Evolutionary conservation across 1,139 yeast genomes (phyloP).

Genomic region (Blastobotrys illinoisensis): DNA sequence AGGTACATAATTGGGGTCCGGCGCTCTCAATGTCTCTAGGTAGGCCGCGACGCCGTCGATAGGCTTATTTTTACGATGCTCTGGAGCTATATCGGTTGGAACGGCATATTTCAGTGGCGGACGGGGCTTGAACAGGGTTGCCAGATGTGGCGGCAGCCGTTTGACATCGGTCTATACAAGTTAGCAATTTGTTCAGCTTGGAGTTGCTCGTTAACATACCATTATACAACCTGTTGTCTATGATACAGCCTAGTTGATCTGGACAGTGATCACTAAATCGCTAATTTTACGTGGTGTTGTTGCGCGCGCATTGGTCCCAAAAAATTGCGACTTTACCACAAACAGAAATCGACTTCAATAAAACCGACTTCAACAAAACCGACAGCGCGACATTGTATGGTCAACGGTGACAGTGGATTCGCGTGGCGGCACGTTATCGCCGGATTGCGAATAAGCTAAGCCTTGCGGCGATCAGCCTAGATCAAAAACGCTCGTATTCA

Average conservation of each 20-base stretch:
- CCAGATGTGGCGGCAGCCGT: slow-evolving; percentile 60
- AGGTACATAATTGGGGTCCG: slow-evolving; percentile 29
- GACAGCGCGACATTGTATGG: too few relatives aligned
- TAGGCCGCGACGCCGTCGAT: slow-evolving; percentile 50
- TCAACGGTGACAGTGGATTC: too few relatives aligned
- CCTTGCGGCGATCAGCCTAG: too few relatives aligned
- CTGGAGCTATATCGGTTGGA: slow-evolving; percentile 53
- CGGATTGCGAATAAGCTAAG: too few relatives aligned
- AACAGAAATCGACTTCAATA: too few relatives aligned
- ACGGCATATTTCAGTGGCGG: slow-evolving; percentile 56
- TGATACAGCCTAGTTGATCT: not conserved
- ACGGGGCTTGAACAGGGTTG: slow-evolving; percentile 60
- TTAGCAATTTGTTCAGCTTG: slow-evolving; percentile 1
- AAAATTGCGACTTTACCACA: not conserved
- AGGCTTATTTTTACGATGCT: slow-evolving; percentile 43
- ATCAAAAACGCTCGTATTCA: too few relatives aligned
- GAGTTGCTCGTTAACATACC: too few relatives aligned
- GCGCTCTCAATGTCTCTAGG: slow-evolving; percentile 17
- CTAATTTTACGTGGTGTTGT: not conserved
- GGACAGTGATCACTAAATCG: not conserved
- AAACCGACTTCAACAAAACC: too few relatives aligned
- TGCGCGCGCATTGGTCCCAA: not conserved
- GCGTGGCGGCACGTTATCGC: too few relatives aligned
- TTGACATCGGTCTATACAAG: slow-evolving; percentile 36
- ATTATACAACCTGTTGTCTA: not conserved